A percentile compares a stretch with the other conserved stretches of the same genome.
Conservation (phyloP, 768 basidiomycete species). For the Cubamyces lactineus region DNA sequence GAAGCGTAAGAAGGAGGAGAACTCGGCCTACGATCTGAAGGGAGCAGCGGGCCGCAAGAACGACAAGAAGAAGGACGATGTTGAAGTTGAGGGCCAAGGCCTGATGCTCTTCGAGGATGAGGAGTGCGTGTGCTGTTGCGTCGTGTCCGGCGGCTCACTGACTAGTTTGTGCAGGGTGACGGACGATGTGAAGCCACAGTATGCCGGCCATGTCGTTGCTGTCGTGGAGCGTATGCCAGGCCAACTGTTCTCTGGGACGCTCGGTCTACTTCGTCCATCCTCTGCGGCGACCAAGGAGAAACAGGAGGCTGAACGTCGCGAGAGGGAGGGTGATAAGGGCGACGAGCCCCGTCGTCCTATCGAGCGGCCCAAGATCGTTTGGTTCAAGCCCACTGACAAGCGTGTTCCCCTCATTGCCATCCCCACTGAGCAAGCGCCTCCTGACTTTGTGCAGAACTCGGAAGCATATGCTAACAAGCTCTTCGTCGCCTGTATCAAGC, state of each 20-base stretch:
- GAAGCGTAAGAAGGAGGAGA: conserved; percentile 99
- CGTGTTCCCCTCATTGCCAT: conserved; percentile 98
- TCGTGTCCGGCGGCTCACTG: conserved; percentile 12
- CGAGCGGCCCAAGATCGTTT: conserved; percentile 97
- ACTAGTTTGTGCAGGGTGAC: conserved; percentile 65
- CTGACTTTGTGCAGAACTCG: conserved; percentile 93
- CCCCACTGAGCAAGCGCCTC: conserved; percentile 96
- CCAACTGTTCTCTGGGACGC: conserved; percentile 96
- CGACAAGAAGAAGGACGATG: conserved; percentile 99
- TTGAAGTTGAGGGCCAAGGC: conserved; percentile 99
- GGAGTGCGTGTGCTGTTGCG: conserved; percentile 56
- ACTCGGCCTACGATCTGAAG: conserved; percentile 90
- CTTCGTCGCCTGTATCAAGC: conserved; percentile 98
- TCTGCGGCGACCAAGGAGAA: conserved; percentile 98
- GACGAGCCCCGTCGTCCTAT: conserved; percentile 82
- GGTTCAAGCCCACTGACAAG: conserved; percentile 99
- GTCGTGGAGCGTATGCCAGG: conserved; percentile 99
- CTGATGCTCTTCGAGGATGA: conserved; percentile 97
- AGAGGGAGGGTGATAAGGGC: conserved; percentile 91
- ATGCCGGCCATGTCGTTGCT: conserved; percentile 99
- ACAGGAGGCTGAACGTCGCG: conserved; percentile 95
- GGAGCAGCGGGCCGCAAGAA: conserved; percentile 78
- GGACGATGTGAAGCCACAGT: conserved; percentile 97
- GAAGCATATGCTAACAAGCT: conserved; percentile 88
- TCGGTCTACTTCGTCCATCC: conserved; percentile 92